Base-by-base conservation (phyloP, 108 stramenopile species). In the Fragilariopsis cylindrus region DNA sequence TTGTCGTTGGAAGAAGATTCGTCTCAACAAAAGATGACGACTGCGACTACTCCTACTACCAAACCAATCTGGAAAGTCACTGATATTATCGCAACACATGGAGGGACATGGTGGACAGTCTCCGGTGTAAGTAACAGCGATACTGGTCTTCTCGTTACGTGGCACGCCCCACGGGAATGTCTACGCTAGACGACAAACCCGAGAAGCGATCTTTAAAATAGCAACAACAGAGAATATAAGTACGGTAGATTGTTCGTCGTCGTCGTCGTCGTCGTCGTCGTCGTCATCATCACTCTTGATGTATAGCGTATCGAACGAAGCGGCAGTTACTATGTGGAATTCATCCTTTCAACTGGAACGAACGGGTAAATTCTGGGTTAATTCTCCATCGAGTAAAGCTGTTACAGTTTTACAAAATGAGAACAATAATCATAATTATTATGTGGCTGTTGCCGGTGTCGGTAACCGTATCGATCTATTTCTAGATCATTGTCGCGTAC, bases 401-500 rank as follows among this genome's bases (percentile, higher is more conserved):
- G 16, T 68, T 19, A 48, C 67, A 5, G 6, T 68, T 52, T 30
- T 30, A 30, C 39, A 4, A 0, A 7, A 12, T 15, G 15, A 44
- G 16, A 63, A 21, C 0, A 63, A n/a, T 15, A 43, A 11, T 16
- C 9, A 9, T 13, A 52, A 52, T 9, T 52, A 9, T 52, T 9
- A 13, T 13, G 45, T 63, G 62, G 67, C 67, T 16, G 67, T 68
- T 48, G 67, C 16, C 13, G 67, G 67, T n/a, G 67, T 68, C 48
- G 67, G 67, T 8, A 39, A 68, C 39, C 13, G 39, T 3, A 39
- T 68, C 21, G 67, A 68, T 40, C 49, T 68, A 47, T 68, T 68
- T 68, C 16, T 68, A n/a, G 67, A 68, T 9, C 67, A 52, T 44
- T 68, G 67, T 44, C 67, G 67, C 49, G 49, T 68, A 5, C 67